Percentiles rank a stretch among this genome's conserved stretches.
These are phyloP conservation scores for Emericellopsis terricola DNA, from an alignment of 495 filamentous ascomycete species.

Conservation along the genomic window DNA sequence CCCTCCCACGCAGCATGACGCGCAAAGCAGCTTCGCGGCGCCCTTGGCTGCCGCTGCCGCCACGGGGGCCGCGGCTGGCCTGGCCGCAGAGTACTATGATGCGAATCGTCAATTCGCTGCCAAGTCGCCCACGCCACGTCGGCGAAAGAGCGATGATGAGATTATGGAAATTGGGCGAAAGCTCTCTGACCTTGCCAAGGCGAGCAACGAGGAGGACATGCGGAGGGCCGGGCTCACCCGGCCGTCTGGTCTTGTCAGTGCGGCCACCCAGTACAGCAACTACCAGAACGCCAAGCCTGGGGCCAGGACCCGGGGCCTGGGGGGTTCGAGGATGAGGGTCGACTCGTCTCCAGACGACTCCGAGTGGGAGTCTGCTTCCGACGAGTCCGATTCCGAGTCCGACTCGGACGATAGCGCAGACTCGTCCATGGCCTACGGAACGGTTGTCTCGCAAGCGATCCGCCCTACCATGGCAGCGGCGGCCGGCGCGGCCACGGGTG, in stretches of 20 bases:
- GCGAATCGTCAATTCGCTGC: not conserved
- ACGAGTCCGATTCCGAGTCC: constrained; percentile 21
- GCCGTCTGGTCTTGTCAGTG: constrained; percentile 17
- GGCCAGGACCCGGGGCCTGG: constrained; percentile 13
- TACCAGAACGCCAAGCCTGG: constrained; percentile 15
- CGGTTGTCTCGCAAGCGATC: constrained; percentile 9
- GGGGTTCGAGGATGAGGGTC: constrained; percentile 16
- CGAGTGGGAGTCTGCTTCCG: constrained; percentile 27
- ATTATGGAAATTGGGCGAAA: constrained; percentile 27
- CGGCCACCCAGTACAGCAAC: constrained; percentile 16
- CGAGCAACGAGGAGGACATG: constrained; percentile 23
- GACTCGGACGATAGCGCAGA: constrained; percentile 24
- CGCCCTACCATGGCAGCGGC: constrained; percentile 7
- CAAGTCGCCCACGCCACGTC: constrained; percentile 8
- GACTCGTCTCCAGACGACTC: constrained; percentile 16
- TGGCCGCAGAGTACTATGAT: not conserved
- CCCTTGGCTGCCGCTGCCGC: not conserved
- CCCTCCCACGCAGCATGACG: not conserved
- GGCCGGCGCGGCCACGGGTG: constrained; percentile 3
- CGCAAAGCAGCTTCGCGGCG: not conserved
- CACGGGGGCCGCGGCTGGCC: constrained; percentile 2
- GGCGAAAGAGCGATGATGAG: constrained; percentile 27
- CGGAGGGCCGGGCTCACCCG: constrained; percentile 18
- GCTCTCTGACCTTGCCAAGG: constrained; percentile 24
- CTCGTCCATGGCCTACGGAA: constrained; percentile 9